phyloP scores from a whole-genome alignment of 2,329 filamentous ascomycete species.

The Colletotrichum limetticola region DNA sequence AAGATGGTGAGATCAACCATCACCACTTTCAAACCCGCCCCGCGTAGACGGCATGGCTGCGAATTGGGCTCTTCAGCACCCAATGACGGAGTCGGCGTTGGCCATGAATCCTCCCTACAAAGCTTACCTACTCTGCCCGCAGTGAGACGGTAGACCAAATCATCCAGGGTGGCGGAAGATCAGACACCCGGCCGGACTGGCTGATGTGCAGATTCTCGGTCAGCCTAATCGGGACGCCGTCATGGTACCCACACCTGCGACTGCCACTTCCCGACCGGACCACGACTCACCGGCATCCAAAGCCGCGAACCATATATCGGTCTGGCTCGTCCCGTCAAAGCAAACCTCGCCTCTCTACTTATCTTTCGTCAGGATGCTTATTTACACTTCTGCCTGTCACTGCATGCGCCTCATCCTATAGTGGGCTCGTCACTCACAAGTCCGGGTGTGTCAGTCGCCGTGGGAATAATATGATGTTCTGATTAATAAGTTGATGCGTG shows the following conservation, averaged over 20 bases:
- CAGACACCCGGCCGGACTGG: not conserved
- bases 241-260: not conserved
- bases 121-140: not conserved
- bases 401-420: not conserved
- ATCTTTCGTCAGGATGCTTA: no score
- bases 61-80: not conserved
- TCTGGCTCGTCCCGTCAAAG: not conserved
- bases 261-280: not conserved
- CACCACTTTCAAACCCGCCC: constrained; percentile 1
- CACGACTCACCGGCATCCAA: constrained; percentile 8
- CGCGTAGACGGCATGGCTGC: not conserved
- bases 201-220: not conserved
- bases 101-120: not conserved
- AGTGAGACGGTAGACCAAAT: not conserved
- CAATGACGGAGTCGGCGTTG: constrained; percentile 15
- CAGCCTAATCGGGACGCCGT: not conserved
- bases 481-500: constrained; percentile 6
- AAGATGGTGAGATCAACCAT: constrained; percentile 15
- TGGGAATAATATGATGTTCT: not conserved
- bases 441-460: not conserved
- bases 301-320: not conserved
- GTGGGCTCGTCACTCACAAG: not conserved
- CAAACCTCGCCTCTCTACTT: not conserved
- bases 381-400: not conserved
- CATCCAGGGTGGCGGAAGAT: constrained; percentile 4